phyloP scores from a whole-genome alignment of 2,329 filamentous ascomycete species.

The Talaromyces sp. region DNA sequence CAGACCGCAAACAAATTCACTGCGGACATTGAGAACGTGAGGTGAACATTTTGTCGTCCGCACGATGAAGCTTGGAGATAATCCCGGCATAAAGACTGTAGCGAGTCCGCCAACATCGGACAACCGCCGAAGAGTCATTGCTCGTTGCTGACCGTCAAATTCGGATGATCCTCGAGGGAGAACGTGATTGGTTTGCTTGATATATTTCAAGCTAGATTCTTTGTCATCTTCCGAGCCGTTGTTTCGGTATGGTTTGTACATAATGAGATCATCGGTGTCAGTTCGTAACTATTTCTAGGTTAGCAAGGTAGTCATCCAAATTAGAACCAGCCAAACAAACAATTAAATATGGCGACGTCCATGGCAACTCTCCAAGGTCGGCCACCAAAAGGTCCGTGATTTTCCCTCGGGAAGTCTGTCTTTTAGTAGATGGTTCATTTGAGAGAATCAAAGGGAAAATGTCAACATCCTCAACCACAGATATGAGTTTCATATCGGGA shows the following conservation, averaged over 20 bases:
- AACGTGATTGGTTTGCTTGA: slow-evolving; percentile 66
- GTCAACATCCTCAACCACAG: slow-evolving; percentile 69
- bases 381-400: slow-evolving; percentile 78
- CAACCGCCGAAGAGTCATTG: slow-evolving; percentile 42
- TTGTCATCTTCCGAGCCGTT: slow-evolving; percentile 12
- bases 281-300: slow-evolving; percentile 61
- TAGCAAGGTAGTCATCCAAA: not conserved
- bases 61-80: slow-evolving; percentile 74
- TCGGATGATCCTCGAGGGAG: slow-evolving; percentile 57
- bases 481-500: slow-evolving; percentile 68
- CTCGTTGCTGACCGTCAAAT: slow-evolving; percentile 24
- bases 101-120: slow-evolving; percentile 66
- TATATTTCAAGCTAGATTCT: slow-evolving; percentile 58
- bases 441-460: slow-evolving; percentile 74
- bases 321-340: slow-evolving; percentile 47
- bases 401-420: slow-evolving; percentile 66
- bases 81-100: slow-evolving; percentile 76
- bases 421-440: slow-evolving; percentile 63
- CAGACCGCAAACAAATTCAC: slow-evolving; percentile 64
- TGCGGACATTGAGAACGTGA: slow-evolving; percentile 68
- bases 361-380: slow-evolving; percentile 72
- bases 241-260: slow-evolving; percentile 75
- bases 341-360: slow-evolving; percentile 72
- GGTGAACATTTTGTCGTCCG: slow-evolving; percentile 76
- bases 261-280: slow-evolving; percentile 71